A percentile compares a stretch with the other conserved stretches of the same genome.
phyloP scores from a whole-genome alignment of 345 rosid genomes.

The Aquilaria malaccensis region DNA sequence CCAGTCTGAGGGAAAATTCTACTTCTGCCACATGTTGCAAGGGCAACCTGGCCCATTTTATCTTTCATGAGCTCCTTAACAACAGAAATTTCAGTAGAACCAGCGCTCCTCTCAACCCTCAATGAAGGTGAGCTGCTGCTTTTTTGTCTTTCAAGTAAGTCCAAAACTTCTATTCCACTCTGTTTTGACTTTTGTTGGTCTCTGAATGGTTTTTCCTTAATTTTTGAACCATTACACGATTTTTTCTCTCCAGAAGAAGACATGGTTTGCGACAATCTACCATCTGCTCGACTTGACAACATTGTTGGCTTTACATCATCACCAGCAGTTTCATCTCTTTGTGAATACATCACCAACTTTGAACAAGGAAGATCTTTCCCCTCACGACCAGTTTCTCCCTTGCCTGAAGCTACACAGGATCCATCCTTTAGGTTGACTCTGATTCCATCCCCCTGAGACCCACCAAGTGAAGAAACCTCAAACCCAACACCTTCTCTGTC shows the following conservation, averaged over 20 bases:
- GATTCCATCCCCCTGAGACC: constrained; percentile 32
- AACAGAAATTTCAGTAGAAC: constrained; percentile 12
- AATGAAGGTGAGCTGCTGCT: constrained; percentile 14
- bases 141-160: constrained; percentile 22
- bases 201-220: constrained; percentile 21
- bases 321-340: constrained; percentile 27
- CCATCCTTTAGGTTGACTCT: constrained; percentile 32
- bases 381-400: constrained; percentile 25
- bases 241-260: constrained; percentile 31
- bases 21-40: constrained; percentile 24
- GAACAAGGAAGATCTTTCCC: constrained; percentile 26
- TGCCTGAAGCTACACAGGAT: constrained; percentile 11
- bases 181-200: constrained; percentile 35
- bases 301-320: constrained; percentile 40
- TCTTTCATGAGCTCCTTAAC: constrained; percentile 30
- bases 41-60: constrained; percentile 16
- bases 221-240: constrained; percentile 23
- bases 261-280: constrained; percentile 23
- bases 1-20: constrained; percentile 16
- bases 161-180: constrained; percentile 23
- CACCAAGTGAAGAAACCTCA: constrained; percentile 31
- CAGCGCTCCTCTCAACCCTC: constrained; percentile 24
- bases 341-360: constrained; percentile 30
- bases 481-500: constrained; percentile 23
- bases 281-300: constrained; percentile 21